Percentiles rank a stretch among this genome's conserved stretches.
Conservation (phyloP, 176 grass and related monocot genomes). For the Eragrostis nindensis region DNA sequence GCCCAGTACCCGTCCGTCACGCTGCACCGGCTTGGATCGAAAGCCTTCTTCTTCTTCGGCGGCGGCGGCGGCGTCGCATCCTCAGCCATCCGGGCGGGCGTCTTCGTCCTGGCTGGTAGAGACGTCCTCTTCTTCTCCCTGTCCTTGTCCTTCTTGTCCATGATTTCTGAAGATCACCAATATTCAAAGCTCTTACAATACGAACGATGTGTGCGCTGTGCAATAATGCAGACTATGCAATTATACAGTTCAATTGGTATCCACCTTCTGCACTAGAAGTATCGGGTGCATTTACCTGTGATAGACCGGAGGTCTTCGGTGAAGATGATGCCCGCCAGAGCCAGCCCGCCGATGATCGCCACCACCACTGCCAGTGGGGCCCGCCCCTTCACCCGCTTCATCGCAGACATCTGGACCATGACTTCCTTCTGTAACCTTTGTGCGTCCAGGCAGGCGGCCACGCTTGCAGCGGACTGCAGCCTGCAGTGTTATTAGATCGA, state of each 20-base stretch:
- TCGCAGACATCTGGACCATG: slow-evolving; percentile 27
- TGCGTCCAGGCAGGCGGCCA: neutral
- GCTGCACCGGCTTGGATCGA: slow-evolving; percentile 55
- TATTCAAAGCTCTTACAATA: neutral
- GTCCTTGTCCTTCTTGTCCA: slow-evolving; percentile 35
- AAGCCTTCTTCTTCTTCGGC: slow-evolving; percentile 23
- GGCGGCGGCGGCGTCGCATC: too few relatives aligned
- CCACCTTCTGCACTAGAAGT: neutral
- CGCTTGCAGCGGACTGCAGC: neutral
- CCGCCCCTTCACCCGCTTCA: slow-evolving; percentile 57
- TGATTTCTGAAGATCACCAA: slow-evolving; percentile 25
- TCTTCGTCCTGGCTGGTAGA: neutral
- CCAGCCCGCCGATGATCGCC: slow-evolving; percentile 63
- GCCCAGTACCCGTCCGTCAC: slow-evolving; percentile 70
- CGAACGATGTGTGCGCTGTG: neutral
- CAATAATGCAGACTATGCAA: neutral
- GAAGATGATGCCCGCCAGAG: slow-evolving; percentile 66
- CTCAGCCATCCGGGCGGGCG: too few relatives aligned
- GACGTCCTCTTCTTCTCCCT: slow-evolving; percentile 1
- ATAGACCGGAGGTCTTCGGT: slow-evolving; percentile 74
- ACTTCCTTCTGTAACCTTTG: neutral
- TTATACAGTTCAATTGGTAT: neutral
- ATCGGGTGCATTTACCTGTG: slow-evolving; percentile 49
- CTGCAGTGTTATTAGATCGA: neutral
- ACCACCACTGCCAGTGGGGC: slow-evolving; percentile 65